phyloP scores from a whole-genome alignment of 441 rosid genomes.

The Capsella rubella region DNA sequence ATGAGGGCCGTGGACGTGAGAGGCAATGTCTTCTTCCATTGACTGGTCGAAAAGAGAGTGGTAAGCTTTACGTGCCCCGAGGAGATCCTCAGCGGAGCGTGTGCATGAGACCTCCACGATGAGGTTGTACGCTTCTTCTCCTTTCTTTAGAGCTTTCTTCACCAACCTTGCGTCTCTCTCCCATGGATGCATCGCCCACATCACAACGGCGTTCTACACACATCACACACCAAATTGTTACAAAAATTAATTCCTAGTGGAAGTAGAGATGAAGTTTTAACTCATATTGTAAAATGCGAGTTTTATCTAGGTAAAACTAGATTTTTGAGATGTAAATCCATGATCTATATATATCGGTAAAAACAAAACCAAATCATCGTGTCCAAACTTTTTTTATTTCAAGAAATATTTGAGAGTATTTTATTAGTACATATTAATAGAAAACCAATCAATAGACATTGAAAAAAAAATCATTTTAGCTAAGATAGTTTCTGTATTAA shows the following conservation, averaged over 20 bases:
- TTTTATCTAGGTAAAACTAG: neutral
- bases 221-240: conserved; percentile 18
- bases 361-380: neutral
- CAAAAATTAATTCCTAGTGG: neutral
- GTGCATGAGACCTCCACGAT: conserved; percentile 85
- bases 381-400: neutral
- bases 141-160: conserved; percentile 65
- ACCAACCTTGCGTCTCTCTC: conserved; percentile 90
- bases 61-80: conserved; percentile 90
- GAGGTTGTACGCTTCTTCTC: conserved; percentile 55
- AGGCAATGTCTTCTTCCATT: conserved; percentile 80
- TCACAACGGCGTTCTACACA: conserved; percentile 68
- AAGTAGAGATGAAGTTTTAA: neutral
- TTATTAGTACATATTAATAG: neutral
- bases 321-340: neutral
- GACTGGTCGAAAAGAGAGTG: conserved; percentile 87
- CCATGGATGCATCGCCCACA: conserved; percentile 92
- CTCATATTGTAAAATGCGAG: neutral
- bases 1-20: conserved; percentile 53
- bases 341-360: neutral
- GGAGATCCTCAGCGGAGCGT: conserved; percentile 73
- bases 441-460: neutral
- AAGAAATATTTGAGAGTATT: neutral
- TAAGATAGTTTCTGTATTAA: neutral
- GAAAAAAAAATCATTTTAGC: neutral